These are phyloP conservation scores for Fraxinus excelsior DNA, from an alignment of 257 asterid species.

Conservation along the genomic window DNA sequence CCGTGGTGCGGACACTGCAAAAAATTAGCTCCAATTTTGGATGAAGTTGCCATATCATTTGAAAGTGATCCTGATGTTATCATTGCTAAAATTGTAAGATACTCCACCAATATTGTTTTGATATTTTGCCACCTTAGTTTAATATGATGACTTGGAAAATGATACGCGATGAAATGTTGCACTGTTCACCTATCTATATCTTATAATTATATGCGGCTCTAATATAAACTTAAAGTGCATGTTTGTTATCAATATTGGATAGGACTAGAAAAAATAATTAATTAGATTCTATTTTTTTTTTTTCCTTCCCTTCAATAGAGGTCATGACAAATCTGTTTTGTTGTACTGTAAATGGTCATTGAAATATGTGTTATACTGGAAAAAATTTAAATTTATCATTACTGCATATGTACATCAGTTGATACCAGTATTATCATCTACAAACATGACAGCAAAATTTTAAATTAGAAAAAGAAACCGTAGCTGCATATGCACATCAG, in stretches of 20 bases:
- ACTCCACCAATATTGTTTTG: constrained; percentile 1
- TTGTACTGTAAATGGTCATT: background rate
- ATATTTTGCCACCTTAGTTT: background rate
- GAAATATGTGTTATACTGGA: background rate
- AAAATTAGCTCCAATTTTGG: constrained; percentile 86
- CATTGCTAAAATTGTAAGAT: constrained; percentile 81
- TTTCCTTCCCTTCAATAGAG: background rate
- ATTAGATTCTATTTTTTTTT: no score
- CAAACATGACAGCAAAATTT: no score
- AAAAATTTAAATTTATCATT: no score
- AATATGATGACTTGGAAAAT: constrained; percentile 1
- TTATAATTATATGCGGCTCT: background rate
- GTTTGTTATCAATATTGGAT: no score
- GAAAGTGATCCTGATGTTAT: constrained; percentile 64
- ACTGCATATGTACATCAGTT: no score
- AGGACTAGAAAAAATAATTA: no score
- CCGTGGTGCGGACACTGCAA: constrained; percentile 99
- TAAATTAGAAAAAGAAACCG: no score
- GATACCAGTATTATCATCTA: background rate
- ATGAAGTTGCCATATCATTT: constrained; percentile 81
- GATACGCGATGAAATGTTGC: background rate
- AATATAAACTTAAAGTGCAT: background rate
- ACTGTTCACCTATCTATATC: background rate
- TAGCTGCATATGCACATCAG: background rate
- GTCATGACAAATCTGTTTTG: background rate